Evolutionary conservation across 2,329 filamentous ascomycete species (phyloP).

Genomic region (Exserohilum turcica): DNA sequence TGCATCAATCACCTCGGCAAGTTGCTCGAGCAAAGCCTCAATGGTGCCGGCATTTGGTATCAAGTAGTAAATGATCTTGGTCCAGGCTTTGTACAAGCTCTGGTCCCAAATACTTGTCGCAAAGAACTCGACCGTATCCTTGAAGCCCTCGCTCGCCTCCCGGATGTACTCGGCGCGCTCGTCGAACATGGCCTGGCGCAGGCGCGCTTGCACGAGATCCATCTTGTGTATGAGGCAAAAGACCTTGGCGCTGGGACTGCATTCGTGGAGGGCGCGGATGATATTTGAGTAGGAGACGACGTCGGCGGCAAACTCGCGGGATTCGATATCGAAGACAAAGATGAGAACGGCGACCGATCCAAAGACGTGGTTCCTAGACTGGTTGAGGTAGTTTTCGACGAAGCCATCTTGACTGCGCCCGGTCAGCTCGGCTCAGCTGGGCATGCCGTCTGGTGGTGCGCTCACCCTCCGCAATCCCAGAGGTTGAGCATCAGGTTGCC

Average conservation of each 20-base stretch:
- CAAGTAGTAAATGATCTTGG: constrained; percentile 94
- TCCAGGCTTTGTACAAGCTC: constrained; percentile 97
- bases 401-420: constrained; percentile 84
- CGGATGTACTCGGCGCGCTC: constrained; percentile 79
- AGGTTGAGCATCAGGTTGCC: constrained; percentile 96
- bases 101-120: constrained; percentile 99
- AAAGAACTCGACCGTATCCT: constrained; percentile 74
- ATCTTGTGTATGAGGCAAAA: constrained; percentile 99
- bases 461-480: constrained; percentile 94
- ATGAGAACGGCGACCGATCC: constrained; percentile 95
- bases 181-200: constrained; percentile 81
- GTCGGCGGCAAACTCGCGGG: constrained; percentile 89
- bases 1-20: constrained; percentile 85
- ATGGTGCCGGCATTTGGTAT: constrained; percentile 93
- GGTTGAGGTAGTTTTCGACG: constrained; percentile 96
- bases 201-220: constrained; percentile 84
- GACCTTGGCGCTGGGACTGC: constrained; percentile 78
- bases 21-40: constrained; percentile 79
- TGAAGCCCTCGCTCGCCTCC: constrained; percentile 72
- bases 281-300: constrained; percentile 91
- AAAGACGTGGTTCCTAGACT: constrained; percentile 95
- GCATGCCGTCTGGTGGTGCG: neutral
- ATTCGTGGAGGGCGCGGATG: constrained; percentile 85
- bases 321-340: constrained; percentile 99
- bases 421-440: constrained; percentile 12